Evolutionary conservation across 257 asterid genomes (phyloP).

Genomic region (Lycium barbarum): DNA sequence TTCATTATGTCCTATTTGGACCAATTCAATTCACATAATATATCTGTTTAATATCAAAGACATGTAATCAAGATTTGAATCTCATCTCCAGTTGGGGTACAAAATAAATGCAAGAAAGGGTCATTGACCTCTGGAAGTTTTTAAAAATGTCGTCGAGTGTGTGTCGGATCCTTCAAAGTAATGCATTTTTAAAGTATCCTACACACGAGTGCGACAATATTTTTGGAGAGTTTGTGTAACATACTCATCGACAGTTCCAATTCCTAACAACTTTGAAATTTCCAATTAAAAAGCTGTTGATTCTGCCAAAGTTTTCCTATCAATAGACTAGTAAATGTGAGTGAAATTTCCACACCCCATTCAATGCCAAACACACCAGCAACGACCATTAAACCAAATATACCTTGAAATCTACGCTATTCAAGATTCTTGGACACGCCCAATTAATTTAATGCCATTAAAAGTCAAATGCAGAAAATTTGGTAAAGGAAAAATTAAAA

Average conservation of each 20-base stretch:
- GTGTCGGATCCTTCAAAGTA: no score
- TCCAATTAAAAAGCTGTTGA: background rate
- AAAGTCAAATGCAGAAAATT: constrained; percentile 7
- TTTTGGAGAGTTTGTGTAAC: background rate
- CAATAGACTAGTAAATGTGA: constrained; percentile 12
- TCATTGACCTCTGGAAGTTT: background rate
- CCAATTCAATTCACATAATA: background rate
- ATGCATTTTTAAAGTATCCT: background rate
- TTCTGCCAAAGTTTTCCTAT: constrained; percentile 20
- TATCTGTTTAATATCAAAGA: background rate
- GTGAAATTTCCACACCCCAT: constrained; percentile 4
- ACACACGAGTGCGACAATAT: background rate
- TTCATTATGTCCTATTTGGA: background rate
- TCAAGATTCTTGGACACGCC: constrained; percentile 13
- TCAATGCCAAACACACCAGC: constrained; percentile 9
- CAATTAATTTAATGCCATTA: constrained; percentile 21
- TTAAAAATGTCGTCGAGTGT: background rate
- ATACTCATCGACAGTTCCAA: background rate
- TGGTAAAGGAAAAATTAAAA: background rate
- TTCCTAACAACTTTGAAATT: constrained; percentile 7
- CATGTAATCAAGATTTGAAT: background rate
- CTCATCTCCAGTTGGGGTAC: background rate
- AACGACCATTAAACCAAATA: constrained; percentile 18
- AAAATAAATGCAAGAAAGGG: background rate
- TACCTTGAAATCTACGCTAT: background rate